phyloP scores from a whole-genome alignment of 1,284 basidiomycete genomes.

The Trametes polyzona region DNA sequence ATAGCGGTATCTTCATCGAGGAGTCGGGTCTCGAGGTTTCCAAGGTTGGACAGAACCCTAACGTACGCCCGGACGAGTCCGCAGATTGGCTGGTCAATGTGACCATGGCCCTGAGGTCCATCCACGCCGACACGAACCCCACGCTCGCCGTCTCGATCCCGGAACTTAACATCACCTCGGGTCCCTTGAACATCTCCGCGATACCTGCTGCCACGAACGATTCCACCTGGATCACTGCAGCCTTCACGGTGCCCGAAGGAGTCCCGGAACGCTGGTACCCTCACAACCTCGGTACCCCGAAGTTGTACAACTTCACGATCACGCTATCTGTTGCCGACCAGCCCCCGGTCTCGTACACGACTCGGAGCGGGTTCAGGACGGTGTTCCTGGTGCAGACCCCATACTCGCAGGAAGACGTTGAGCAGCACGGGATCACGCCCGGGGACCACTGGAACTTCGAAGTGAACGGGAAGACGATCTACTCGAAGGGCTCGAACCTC shows the following conservation, averaged over 20 bases:
- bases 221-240: constrained; percentile 45
- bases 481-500: constrained; percentile 57
- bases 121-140: constrained; percentile 37
- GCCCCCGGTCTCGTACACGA: constrained; percentile 35
- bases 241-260: constrained; percentile 48
- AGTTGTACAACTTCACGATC: constrained; percentile 52
- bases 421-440: constrained; percentile 52
- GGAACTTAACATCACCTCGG: constrained; percentile 46
- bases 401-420: constrained; percentile 50
- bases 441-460: constrained; percentile 64
- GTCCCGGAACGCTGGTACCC: constrained; percentile 57
- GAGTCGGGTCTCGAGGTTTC: constrained; percentile 57
- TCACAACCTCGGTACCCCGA: constrained; percentile 54
- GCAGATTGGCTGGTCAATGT: constrained; percentile 60
- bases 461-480: constrained; percentile 59
- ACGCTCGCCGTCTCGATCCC: constrained; percentile 47
- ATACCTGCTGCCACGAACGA: constrained; percentile 37
- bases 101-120: constrained; percentile 51
- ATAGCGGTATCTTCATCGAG: constrained; percentile 48
- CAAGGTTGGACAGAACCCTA: constrained; percentile 51
- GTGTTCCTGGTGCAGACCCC: constrained; percentile 53
- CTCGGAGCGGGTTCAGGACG: constrained; percentile 59
- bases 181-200: constrained; percentile 28
- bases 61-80: constrained; percentile 41
- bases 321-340: constrained; percentile 29